Evolutionary conservation across 2,329 filamentous ascomycete genomes (phyloP).

Genomic region (Lasiodiplodia citricola): DNA sequence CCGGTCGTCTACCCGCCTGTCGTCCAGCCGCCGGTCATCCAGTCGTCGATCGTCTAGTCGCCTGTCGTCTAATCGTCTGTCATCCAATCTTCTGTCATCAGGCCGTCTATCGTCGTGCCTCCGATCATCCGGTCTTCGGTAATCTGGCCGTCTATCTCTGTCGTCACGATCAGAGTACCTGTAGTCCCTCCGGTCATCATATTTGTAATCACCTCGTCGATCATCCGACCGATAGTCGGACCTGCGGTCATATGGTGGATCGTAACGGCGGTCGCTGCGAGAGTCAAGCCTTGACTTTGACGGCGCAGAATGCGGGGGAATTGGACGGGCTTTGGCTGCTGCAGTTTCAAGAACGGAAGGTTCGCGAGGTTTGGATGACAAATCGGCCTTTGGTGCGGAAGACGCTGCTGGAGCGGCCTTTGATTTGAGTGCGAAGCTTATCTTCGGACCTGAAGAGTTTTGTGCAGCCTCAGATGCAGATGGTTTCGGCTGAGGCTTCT

Average conservation of each 20-base stretch:
- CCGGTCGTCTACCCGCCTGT: constrained; percentile 46
- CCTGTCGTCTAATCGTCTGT: constrained; percentile 33
- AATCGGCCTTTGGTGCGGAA: constrained; percentile 56
- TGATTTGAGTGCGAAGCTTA: constrained; percentile 92
- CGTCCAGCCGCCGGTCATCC: constrained; percentile 41
- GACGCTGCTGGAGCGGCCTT: constrained; percentile 63
- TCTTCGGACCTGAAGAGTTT: constrained; percentile 67
- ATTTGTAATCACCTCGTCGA: constrained; percentile 39
- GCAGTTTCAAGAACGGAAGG: constrained; percentile 45
- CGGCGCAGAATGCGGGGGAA: constrained; percentile 1
- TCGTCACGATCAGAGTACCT: constrained; percentile 29
- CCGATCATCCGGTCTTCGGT: constrained; percentile 38
- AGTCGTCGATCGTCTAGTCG: constrained; percentile 32
- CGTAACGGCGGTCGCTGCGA: constrained; percentile 25
- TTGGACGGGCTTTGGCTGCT: constrained; percentile 42
- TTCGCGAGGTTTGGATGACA: constrained; percentile 46
- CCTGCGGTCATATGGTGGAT: constrained; percentile 27
- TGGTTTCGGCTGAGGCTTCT: constrained; percentile 62
- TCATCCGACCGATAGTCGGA: constrained; percentile 44
- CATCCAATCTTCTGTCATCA: constrained; percentile 23
- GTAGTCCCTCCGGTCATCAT: constrained; percentile 29
- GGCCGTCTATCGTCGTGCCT: constrained; percentile 36
- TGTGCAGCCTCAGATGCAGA: constrained; percentile 62
- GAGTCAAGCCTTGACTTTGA: constrained; percentile 21
- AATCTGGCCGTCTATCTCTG: constrained; percentile 27